Percentiles rank a stretch among this genome's conserved stretches.
Conservation (phyloP, 768 basidiomycete species). For the Fomitopsis pulvina region DNA sequence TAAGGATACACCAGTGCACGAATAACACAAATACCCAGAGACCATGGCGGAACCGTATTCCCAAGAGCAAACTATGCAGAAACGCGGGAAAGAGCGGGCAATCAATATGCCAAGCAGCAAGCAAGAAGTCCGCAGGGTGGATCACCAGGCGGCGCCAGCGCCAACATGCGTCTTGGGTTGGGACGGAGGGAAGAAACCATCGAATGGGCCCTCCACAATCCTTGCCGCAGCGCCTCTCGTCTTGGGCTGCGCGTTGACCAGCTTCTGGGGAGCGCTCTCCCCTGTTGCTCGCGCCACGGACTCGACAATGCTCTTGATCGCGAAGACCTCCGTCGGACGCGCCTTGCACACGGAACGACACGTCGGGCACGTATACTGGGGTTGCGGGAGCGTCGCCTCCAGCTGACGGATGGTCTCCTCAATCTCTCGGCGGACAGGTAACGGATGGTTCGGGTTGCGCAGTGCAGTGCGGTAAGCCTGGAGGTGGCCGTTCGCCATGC, state of each 20-base stretch:
- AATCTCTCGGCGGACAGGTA: slow-evolving; percentile 4
- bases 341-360: slow-evolving; percentile 46
- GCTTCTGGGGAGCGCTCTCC: slow-evolving; percentile 34
- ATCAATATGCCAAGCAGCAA: not conserved
- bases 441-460: slow-evolving; percentile 2
- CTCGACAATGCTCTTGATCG: slow-evolving; percentile 50
- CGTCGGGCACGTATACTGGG: slow-evolving; percentile 61
- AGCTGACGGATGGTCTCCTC: slow-evolving; percentile 7
- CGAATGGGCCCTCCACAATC: slow-evolving; percentile 13
- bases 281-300: slow-evolving; percentile 43
- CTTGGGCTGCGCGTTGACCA: not conserved
- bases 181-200: slow-evolving; percentile 17
- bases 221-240: not conserved
- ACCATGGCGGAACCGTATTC: not conserved
- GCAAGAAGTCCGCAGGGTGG: not conserved
- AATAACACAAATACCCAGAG: not conserved
- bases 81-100: not conserved
- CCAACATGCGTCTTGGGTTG: not conserved
- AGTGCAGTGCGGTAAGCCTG: slow-evolving; percentile 7
- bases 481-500: not conserved
- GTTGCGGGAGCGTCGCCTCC: slow-evolving; percentile 25
- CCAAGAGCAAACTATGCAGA: not conserved
- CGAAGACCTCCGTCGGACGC: slow-evolving; percentile 54
- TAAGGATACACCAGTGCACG: not conserved
- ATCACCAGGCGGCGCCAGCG: too few relatives aligned